phyloP scores from a whole-genome alignment of 139 green algal species.

The Coccomyxa sp. region DNA sequence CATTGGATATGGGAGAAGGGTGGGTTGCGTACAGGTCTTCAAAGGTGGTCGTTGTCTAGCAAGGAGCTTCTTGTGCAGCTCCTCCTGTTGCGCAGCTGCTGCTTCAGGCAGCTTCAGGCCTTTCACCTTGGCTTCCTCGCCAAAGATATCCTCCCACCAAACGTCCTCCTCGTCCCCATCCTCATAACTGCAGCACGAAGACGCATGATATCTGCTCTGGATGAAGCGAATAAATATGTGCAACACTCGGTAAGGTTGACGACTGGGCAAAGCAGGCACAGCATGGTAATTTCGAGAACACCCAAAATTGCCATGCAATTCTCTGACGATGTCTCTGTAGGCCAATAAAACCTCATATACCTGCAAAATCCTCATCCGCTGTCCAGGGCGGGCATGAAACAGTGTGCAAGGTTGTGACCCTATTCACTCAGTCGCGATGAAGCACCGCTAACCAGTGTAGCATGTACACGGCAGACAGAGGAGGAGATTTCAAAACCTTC shows the following conservation, averaged over 20 bases:
- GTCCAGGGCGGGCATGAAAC: no score
- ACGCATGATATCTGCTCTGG: background rate
- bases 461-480: background rate
- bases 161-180: slow-evolving; percentile 15
- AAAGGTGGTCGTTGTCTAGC: no score
- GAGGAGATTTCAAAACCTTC: background rate
- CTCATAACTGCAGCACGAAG: slow-evolving; percentile 4
- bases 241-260: background rate
- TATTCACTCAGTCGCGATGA: no score
- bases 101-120: background rate
- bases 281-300: background rate
- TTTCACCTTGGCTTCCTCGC: background rate
- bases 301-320: background rate
- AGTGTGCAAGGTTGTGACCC: no score
- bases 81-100: background rate
- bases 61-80: background rate
- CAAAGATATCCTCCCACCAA: slow-evolving; percentile 11
- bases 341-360: no score
- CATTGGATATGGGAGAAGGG: no score
- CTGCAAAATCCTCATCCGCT: no score
- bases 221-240: background rate
- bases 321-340: background rate
- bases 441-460: no score
- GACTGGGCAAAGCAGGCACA: background rate
- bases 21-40: background rate